Evolutionary conservation across 2,329 filamentous ascomycete genomes (phyloP).

Genomic region (Teratosphaeria gauchensis): DNA sequence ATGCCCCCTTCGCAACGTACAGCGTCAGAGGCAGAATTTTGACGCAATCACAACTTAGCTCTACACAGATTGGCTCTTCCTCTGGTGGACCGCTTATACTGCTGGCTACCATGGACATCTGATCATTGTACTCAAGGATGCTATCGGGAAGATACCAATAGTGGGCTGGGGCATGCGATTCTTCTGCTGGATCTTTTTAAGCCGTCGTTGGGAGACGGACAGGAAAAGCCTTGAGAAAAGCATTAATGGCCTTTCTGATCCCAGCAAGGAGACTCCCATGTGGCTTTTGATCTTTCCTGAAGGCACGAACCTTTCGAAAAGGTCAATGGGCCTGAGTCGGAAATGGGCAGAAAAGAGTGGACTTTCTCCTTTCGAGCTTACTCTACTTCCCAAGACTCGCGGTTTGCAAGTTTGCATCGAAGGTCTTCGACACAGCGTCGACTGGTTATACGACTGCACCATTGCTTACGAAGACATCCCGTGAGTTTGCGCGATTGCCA

Average conservation of each 20-base stretch:
- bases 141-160: constrained; percentile 63
- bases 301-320: constrained; percentile 69
- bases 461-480: constrained; percentile 85
- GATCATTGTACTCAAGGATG: constrained; percentile 86
- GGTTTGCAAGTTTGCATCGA: constrained; percentile 68
- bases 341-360: constrained; percentile 66
- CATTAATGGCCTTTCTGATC: constrained; percentile 57
- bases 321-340: constrained; percentile 58
- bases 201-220: constrained; percentile 73
- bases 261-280: constrained; percentile 52
- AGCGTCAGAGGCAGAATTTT: background rate
- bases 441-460: constrained; percentile 82
- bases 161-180: constrained; percentile 72
- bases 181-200: constrained; percentile 80
- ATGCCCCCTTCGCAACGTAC: constrained; percentile 31
- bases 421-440: constrained; percentile 60
- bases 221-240: constrained; percentile 61
- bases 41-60: constrained; percentile 60
- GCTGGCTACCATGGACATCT: constrained; percentile 73
- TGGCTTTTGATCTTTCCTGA: constrained; percentile 81
- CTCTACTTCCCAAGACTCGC: constrained; percentile 66
- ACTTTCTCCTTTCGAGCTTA: constrained; percentile 57
- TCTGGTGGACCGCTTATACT: constrained; percentile 89
- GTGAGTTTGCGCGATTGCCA: constrained; percentile 47
- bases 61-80: constrained; percentile 83